These are phyloP conservation scores for Kodamaea jinghongensis DNA, from an alignment of 805 yeast species.

Conservation along the genomic window DNA sequence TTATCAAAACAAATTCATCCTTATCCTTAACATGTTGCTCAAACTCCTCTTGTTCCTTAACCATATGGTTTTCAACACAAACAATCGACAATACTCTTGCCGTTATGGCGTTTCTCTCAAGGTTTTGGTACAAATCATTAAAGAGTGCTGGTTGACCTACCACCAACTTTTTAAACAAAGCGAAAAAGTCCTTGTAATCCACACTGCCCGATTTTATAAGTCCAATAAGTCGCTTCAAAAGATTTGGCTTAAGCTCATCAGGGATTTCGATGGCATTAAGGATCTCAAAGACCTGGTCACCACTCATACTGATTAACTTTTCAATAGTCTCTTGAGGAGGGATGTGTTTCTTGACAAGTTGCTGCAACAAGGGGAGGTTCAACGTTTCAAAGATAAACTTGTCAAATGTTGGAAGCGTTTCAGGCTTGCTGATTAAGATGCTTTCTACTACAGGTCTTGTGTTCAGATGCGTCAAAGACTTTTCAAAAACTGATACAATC, in stretches of 20 bases:
- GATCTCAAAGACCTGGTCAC: too few relatives aligned
- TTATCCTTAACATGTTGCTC: constrained; percentile 32
- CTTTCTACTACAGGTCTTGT: too few relatives aligned
- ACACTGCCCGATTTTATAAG: constrained; percentile 1
- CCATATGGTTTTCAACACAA: constrained; percentile 20
- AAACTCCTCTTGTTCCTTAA: constrained; percentile 25
- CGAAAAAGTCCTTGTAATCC: constrained; percentile 1
- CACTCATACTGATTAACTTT: too few relatives aligned
- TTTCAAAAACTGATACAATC: constrained; percentile 17
- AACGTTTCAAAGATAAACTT: constrained; percentile 4
- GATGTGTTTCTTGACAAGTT: too few relatives aligned
- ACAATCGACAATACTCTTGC: constrained; percentile 32
- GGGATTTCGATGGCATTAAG: too few relatives aligned
- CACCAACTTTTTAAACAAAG: constrained; percentile 8
- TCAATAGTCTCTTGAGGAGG: too few relatives aligned
- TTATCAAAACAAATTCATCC: constrained; percentile 20
- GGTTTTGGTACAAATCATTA: not conserved
- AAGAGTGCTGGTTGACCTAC: constrained; percentile 10
- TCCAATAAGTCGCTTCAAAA: not conserved
- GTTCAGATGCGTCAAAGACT: constrained; percentile 16
- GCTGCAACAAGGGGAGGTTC: constrained; percentile 1
- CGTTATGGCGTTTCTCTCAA: constrained; percentile 13
- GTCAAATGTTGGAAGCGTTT: not conserved
- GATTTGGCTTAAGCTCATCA: not conserved
- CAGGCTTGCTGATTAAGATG: too few relatives aligned